Evolutionary conservation across 2,329 filamentous ascomycete genomes (phyloP), one percentile per base, ranked within the genome.

Genomic region (Dactylellina sp.): DNA sequence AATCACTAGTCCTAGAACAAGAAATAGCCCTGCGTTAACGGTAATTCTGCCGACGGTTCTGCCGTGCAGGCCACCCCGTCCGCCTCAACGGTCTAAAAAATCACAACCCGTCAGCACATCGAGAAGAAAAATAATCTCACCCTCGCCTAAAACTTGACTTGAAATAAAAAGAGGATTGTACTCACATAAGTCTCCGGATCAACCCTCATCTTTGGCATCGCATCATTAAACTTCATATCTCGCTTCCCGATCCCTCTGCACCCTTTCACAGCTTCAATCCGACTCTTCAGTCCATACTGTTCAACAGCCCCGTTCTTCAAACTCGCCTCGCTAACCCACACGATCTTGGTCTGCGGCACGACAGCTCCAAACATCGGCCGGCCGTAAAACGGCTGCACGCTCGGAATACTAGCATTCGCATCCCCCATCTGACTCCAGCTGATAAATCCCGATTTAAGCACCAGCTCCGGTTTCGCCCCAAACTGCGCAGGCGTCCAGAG

Each of bases 161-260:
- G 16, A 49, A 42, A 35, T 20, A 11, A 46, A 64, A 20, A 64
- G 24, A 46, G 63, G 35, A 50, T n/a, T n/a, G n/a, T 16, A 83
- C 84, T 82, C 77, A 85, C 83, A 83, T 97, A 98, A 79, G 87
- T 89, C 85, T 98, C 94, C 3, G 94, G 91, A 81, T 98, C 93
- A 72, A 98, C 93, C 78, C 84, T 88, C 91, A 98, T 97, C 82
- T 85, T 88, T 12, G 94, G 94, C 87, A 88, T 92, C 62, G 82
- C 82, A 79, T 92, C 88, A 81, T 97, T 97, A 81, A 88, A 93
- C 79, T 92, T 93, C 93, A 97, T 97, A 81, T 97, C 91, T 78
- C 82, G 85, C 85, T 97, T 97, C 46, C 89, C 85, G 47, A 97
- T 86, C 32, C 81, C 86, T 71, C 93, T 85, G 81, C 93, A 96